Base-by-base conservation (phyloP, 164 flowering plant genomes). In the Chimonanthus praecox region DNA sequence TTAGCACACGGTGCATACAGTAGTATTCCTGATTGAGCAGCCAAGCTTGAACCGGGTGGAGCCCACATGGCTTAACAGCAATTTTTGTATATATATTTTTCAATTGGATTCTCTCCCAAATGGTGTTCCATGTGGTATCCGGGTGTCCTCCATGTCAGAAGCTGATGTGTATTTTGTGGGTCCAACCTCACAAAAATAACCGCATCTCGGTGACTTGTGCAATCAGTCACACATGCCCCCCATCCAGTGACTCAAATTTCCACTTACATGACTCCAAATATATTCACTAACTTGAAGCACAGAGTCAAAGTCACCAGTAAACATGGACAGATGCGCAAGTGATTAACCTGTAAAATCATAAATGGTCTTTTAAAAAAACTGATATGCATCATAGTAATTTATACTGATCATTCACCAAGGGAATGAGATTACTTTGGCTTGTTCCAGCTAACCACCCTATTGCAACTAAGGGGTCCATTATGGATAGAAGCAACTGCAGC, bases 401-500 rank as follows among this genome's bases (percentile, higher is more conserved):
- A 44, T 6, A 4, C 8, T 13, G 68, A 33, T 45, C 15, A 16
- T 62, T n/a, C 0, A 45, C 3, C 68, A 33, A 65, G 68, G 6
- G 44, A 10, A n/a, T 21, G 65, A 7, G 16, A 45, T 46, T 84
- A 91, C 99, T 97, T 95, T 85, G 84, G 77, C 80, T 77, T 86
- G 73, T 82, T 85, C 83, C 87, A 75, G 73, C 83, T 80, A 33
- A 75, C 72, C 54, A 74, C 77, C 79, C 87, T 80, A 74, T 62
- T 81, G 47, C 68, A 82, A 71, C 60, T 74, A 70, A 77, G 75
- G 77, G 82, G 81, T 76, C 88, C 86, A 80, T 77, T 84, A 45
- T 82, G 84, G 58, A 85, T 68, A 69, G 94, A 90, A 80, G 84
- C 88, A 84, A 58, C 81, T 20, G 86, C 90, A 74, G 90, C 92